These are phyloP conservation scores for Fonsecaea monophora DNA, from an alignment of 2,329 filamentous ascomycete genomes.

Conservation along the genomic window DNA sequence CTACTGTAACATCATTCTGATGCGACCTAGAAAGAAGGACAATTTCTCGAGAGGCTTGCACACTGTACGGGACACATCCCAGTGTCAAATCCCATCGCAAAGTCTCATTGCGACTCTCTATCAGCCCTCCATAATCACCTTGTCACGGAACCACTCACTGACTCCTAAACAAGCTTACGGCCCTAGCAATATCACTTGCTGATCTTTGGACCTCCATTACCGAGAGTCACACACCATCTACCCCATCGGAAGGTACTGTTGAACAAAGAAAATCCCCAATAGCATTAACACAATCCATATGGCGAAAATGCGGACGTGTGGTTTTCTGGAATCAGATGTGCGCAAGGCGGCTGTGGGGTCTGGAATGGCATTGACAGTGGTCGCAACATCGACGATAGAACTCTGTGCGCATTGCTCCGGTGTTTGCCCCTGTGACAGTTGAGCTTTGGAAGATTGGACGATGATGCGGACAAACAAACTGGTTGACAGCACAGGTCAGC, in stretches of 20 bases:
- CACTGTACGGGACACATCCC: not conserved
- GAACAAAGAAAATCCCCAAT: not conserved
- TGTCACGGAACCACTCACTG: not conserved
- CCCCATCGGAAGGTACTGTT: not conserved
- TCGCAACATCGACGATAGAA: constrained; percentile 15
- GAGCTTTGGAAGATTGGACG: not conserved
- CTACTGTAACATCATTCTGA: constrained; percentile 11
- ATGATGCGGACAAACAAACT: constrained; percentile 10
- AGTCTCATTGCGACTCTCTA: not conserved
- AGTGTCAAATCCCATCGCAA: not conserved
- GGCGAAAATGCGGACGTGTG: not conserved
- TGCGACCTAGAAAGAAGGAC: not conserved
- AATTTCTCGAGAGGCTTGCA: not conserved
- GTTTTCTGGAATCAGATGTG: not conserved
- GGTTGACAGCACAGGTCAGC: constrained; percentile 28
- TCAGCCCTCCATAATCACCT: not conserved
- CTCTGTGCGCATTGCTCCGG: constrained; percentile 23
- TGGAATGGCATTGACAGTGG: constrained; percentile 12
- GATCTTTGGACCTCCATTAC: not conserved
- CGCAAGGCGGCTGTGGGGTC: constrained; percentile 3
- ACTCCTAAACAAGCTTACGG: not conserved
- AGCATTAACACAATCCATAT: not conserved
- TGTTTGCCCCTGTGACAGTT: constrained; percentile 13
- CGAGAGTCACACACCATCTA: not conserved
- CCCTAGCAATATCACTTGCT: not conserved